Base-by-base conservation (phyloP, 805 yeast species). In the Myxozyma mucilagina region DNA sequence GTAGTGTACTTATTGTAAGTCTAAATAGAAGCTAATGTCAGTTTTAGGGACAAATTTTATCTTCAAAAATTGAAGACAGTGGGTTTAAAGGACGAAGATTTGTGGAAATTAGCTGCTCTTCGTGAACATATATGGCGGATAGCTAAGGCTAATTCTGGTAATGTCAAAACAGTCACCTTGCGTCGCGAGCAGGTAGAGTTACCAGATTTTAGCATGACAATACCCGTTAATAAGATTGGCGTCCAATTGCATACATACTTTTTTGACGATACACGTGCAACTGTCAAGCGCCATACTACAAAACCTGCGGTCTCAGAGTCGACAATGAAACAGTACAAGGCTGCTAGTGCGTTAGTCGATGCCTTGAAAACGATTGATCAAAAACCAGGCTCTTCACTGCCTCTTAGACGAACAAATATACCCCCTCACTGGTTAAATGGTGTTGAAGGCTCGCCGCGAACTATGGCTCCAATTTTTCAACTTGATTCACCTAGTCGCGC, bases 51-150 rank as follows among this genome's bases (percentile, higher is more conserved):
- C 72, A 79, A 81, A 58, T 79, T 79, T 36, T 87, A 96, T 91
- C 76, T 90, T n/a, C 82, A 82, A 41, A 84, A 86, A 64, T 76
- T 93, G 47, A 80, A 83, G 50, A 79, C 86, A 1, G 79, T 89
- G n/a, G 98, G 97, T 0, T 74, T 93, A 54, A 78, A 78, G 7
- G 90, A 85, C 9, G 78, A 77, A 7, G 96, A 90, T 48, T 68
- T 89, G 31, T 93, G 97, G 97, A 93, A 92, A 72, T 74, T 93
- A 11, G 85, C 86, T 14, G 83, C 83, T 2, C 73, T 90, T 58
- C 79, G 92, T 58, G 86, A 86, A 34, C 88, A 90, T 67, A 80
- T 92, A 8, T 79, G 75, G 61, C 82, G 85, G 52, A 83, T 84
- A 3, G 82, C 88, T 1, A 53, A 56, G 38, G 57, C 67, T 14